These are phyloP conservation scores for Malassezia nana DNA, from an alignment of 1,284 basidiomycete genomes.

Conservation along the genomic window DNA sequence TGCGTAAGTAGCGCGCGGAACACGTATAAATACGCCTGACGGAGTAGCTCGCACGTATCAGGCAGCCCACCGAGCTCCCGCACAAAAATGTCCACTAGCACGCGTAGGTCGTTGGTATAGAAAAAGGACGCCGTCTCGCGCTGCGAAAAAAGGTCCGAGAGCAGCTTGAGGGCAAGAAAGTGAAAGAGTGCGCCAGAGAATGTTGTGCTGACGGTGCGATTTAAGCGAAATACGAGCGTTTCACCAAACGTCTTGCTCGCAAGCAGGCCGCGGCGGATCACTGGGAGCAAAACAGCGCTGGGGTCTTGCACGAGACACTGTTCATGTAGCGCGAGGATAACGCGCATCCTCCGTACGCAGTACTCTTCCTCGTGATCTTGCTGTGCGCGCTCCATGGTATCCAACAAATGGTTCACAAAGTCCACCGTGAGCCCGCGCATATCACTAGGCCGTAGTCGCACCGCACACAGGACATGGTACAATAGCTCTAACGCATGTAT, in stretches of 20 bases:
- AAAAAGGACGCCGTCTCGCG: constrained; percentile 89
- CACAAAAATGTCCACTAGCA: constrained; percentile 90
- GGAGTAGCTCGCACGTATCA: constrained; percentile 86
- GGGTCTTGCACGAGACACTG: constrained; percentile 68
- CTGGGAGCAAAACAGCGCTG: constrained; percentile 49
- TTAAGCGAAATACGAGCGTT: constrained; percentile 98
- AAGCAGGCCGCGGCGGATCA: constrained; percentile 70
- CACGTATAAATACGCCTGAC: constrained; percentile 92
- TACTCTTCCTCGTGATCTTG: constrained; percentile 68
- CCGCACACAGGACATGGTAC: constrained; percentile 34
- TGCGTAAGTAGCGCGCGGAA: constrained; percentile 87
- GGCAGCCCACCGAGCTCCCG: constrained; percentile 81
- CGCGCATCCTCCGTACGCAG: constrained; percentile 29
- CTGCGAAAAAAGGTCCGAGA: constrained; percentile 90
- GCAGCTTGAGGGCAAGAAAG: constrained; percentile 80
- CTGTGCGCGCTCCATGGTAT: constrained; percentile 83
- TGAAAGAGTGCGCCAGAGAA: constrained; percentile 89
- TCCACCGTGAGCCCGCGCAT: constrained; percentile 53
- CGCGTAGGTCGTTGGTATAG: constrained; percentile 92
- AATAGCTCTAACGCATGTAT: constrained; percentile 50
- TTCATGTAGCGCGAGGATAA: constrained; percentile 68
- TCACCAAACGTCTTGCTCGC: constrained; percentile 89
- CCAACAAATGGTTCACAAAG: constrained; percentile 83
- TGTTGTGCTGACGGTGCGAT: constrained; percentile 57
- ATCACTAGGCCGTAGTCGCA: constrained; percentile 17